These are phyloP conservation scores for Umbilicus rupestris DNA, from an alignment of 164 flowering plant genomes.

Conservation along the genomic window DNA sequence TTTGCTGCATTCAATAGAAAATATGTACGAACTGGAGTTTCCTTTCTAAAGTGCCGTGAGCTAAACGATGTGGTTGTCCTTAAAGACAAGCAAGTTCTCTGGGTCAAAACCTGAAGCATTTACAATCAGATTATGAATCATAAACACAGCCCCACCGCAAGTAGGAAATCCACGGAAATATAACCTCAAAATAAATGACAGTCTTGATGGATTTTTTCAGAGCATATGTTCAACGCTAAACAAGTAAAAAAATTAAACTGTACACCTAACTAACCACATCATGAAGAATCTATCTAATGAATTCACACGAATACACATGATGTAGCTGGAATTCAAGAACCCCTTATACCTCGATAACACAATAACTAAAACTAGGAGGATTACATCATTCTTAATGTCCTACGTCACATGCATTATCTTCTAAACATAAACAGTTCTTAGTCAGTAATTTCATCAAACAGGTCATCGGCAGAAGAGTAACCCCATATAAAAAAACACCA, in stretches of 20 bases:
- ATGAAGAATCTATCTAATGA: no score
- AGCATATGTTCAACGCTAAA: no score
- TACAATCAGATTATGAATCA: neutral
- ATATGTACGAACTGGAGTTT: slow-evolving; percentile 21
- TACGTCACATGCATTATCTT: no score
- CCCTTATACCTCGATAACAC: no score
- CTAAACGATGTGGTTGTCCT: slow-evolving; percentile 30
- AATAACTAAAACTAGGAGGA: no score
- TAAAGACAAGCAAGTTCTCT: slow-evolving; percentile 34
- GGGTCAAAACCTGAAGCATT: slow-evolving; percentile 47
- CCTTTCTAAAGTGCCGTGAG: slow-evolving; percentile 25
- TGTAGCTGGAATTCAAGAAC: no score
- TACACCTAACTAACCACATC: no score
- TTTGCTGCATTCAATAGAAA: slow-evolving; percentile 20
- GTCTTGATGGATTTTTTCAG: no score
- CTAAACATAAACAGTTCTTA: neutral
- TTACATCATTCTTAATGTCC: no score
- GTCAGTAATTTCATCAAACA: slow-evolving; percentile 6
- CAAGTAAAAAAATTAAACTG: no score
- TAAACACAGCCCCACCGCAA: neutral
- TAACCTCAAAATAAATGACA: neutral
- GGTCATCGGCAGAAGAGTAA: neutral
- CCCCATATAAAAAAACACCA: neutral
- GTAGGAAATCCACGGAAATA: neutral
- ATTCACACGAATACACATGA: no score